Conservation (phyloP, 2,329 filamentous ascomycete genomes). For the Verticillium klebahnii region DNA sequence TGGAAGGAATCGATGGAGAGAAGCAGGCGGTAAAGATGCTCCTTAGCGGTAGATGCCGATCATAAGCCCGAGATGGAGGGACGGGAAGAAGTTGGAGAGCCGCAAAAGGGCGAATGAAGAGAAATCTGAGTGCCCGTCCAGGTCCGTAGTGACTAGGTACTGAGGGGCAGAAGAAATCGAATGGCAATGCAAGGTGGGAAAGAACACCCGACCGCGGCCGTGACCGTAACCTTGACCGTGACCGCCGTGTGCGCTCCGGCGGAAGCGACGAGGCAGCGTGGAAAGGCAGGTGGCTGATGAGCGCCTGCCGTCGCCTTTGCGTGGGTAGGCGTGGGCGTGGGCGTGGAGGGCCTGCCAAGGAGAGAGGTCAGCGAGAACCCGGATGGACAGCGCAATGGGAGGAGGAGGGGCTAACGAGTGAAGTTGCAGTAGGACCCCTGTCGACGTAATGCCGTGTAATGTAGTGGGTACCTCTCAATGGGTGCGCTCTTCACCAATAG, state of each 20-base stretch:
- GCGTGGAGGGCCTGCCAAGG: background rate
- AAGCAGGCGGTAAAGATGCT: background rate
- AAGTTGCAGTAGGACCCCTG: background rate
- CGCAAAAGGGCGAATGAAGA: background rate
- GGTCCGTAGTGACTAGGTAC: background rate
- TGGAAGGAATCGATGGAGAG: background rate
- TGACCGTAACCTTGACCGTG: background rate
- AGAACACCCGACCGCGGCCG: background rate
- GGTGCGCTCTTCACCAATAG: background rate
- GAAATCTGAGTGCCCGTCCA: background rate
- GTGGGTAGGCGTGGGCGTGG: background rate
- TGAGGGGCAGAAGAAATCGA: background rate
- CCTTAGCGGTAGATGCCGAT: background rate
- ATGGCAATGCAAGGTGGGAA: background rate
- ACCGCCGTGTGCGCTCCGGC: background rate
- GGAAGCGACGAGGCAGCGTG: background rate
- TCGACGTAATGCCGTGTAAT: background rate
- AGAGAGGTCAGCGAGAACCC: constrained; percentile 19
- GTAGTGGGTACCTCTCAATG: background rate
- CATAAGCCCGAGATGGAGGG: background rate
- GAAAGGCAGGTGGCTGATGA: background rate
- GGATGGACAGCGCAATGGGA: constrained; percentile 18
- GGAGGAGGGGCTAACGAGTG: background rate
- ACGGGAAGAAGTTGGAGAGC: background rate
- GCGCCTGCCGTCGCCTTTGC: background rate